A percentile compares a stretch with the other conserved stretches of the same genome.
phyloP scores from a whole-genome alignment of 768 basidiomycete genomes.

The Boletus sensibilis region DNA sequence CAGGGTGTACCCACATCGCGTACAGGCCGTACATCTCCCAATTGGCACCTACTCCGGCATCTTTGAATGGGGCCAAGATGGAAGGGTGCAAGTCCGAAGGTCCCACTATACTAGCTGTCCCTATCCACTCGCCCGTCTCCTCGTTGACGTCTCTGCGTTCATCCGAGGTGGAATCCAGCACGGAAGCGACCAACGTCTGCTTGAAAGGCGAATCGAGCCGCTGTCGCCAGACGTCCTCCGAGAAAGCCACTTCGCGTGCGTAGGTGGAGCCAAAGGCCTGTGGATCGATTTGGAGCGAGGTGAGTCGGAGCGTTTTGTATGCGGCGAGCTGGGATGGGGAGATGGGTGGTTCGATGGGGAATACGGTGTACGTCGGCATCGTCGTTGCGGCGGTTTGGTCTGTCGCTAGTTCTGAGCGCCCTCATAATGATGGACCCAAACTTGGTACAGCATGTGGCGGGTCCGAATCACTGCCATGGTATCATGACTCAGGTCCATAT shows the following conservation, averaged over 20 bases:
- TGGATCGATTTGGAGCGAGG: slow-evolving; percentile 24
- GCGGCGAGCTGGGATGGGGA: slow-evolving; percentile 26
- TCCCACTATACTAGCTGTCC: slow-evolving; percentile 10
- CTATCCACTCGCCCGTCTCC: slow-evolving; percentile 21
- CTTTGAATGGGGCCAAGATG: slow-evolving; percentile 10
- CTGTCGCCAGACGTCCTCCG: slow-evolving; percentile 23
- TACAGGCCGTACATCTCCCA: slow-evolving; percentile 24
- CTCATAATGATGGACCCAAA: not conserved
- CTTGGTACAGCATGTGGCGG: too few species aligned
- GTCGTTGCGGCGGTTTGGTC: not conserved
- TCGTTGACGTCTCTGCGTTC: not conserved
- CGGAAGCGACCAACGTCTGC: slow-evolving; percentile 18
- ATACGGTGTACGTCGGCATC: slow-evolving; percentile 14
- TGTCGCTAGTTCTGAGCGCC: not conserved
- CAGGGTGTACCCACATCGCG: slow-evolving; percentile 31
- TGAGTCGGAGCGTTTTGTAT: slow-evolving; percentile 23
- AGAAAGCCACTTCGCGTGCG: slow-evolving; percentile 19
- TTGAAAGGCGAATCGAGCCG: slow-evolving; percentile 15
- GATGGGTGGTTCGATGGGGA: slow-evolving; percentile 12
- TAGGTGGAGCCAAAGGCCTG: slow-evolving; percentile 24
- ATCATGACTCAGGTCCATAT: not conserved
- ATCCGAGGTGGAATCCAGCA: not conserved
- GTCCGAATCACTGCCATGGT: not conserved
- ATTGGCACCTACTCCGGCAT: slow-evolving; percentile 8
- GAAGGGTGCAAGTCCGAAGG: slow-evolving; percentile 13